Conservation (phyloP, 1,284 basidiomycete genomes). For the Chiua sp. region DNA sequence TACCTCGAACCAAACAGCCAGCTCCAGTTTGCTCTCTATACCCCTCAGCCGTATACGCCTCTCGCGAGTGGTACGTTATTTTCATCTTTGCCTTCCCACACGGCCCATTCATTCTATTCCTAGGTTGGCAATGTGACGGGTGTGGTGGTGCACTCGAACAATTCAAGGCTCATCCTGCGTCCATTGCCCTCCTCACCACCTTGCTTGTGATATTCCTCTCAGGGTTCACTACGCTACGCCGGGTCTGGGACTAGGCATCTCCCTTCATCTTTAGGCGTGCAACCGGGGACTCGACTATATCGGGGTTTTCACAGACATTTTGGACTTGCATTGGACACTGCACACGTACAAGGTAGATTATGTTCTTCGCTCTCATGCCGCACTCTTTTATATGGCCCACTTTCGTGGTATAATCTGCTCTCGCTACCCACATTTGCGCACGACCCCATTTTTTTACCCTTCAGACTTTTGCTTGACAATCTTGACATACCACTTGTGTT, state of each 20-base stretch:
- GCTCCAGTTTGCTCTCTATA: conserved; percentile 86
- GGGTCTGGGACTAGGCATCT: conserved; percentile 29
- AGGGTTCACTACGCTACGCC: conserved; percentile 52
- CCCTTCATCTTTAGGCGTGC: background rate
- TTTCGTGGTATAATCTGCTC: conserved; percentile 30
- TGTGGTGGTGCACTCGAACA: conserved; percentile 63
- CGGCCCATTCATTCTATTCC: conserved; percentile 10
- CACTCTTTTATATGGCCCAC: conserved; percentile 25
- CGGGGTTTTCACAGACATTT: conserved; percentile 28
- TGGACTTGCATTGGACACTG: conserved; percentile 35
- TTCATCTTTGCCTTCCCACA: background rate
- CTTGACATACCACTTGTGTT: conserved; percentile 9
- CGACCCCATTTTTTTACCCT: conserved; percentile 7
- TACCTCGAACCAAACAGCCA: conserved; percentile 72
- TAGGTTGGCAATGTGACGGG: conserved; percentile 79
- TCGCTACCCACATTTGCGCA: conserved; percentile 11
- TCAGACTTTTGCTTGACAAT: conserved; percentile 16
- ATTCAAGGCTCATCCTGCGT: conserved; percentile 63
- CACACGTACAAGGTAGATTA: conserved; percentile 37
- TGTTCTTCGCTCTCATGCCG: conserved; percentile 25
- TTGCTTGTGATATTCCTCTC: conserved; percentile 76
- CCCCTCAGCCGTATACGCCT: conserved; percentile 78
- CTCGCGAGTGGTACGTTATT: conserved; percentile 62
- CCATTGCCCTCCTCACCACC: conserved; percentile 69
- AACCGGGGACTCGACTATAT: conserved; percentile 13